These are phyloP conservation scores for Aspergillus baeticus DNA, from an alignment of 495 filamentous ascomycete species.

Conservation along the genomic window DNA sequence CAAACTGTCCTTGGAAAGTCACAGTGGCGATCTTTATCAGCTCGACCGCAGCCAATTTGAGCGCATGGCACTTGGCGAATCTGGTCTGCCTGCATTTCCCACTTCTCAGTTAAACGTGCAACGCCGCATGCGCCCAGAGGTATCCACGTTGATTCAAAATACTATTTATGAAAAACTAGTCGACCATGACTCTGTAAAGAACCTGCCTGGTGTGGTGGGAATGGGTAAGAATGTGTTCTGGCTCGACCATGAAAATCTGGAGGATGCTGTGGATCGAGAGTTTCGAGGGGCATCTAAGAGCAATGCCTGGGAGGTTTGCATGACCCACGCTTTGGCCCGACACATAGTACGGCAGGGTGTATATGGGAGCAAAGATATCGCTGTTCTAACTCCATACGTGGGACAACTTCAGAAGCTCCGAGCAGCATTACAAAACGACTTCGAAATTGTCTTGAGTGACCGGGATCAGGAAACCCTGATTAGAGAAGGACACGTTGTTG, in stretches of 20 bases:
- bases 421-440: slow-evolving; percentile 43
- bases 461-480: slow-evolving; percentile 62
- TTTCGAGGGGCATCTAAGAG: slow-evolving; percentile 53
- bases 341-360: slow-evolving; percentile 71
- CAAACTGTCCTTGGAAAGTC: slow-evolving; percentile 52
- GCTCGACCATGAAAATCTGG: slow-evolving; percentile 68
- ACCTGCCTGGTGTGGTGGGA: slow-evolving; percentile 61
- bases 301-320: slow-evolving; percentile 67
- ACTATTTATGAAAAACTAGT: slow-evolving; percentile 62
- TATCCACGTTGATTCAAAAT: slow-evolving; percentile 56
- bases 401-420: slow-evolving; percentile 67
- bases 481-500: slow-evolving; percentile 40
- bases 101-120: slow-evolving; percentile 62
- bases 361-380: slow-evolving; percentile 68
- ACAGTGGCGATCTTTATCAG: slow-evolving; percentile 51
- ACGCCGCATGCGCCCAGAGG: slow-evolving; percentile 71
- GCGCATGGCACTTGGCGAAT: slow-evolving; percentile 40
- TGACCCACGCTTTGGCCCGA: slow-evolving; percentile 62
- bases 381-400: slow-evolving; percentile 74
- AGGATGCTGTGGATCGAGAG: slow-evolving; percentile 37
- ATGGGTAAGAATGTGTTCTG: slow-evolving; percentile 69
- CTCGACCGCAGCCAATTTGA: slow-evolving; percentile 71
- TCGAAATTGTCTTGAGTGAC: slow-evolving; percentile 65
- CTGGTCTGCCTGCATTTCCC: not conserved
- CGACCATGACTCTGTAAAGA: slow-evolving; percentile 61